Conservation (phyloP, 768 basidiomycete species). For the Candolleomyces eurysporus region DNA sequence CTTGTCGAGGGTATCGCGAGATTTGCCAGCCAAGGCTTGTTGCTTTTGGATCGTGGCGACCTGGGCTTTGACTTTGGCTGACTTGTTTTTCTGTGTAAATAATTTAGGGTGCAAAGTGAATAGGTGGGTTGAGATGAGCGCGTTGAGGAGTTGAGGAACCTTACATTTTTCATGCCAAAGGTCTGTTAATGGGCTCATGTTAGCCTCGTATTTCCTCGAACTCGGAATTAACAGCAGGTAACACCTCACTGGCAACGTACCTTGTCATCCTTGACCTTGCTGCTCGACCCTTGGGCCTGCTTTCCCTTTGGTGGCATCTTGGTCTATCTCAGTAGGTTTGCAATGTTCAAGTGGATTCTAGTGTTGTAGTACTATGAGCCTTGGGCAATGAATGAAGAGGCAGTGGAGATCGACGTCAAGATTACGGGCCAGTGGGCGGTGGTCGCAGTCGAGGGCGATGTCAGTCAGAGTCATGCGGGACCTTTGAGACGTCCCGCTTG, state of each 20-base stretch:
- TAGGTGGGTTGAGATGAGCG: no score
- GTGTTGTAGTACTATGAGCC: not conserved
- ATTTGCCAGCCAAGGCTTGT: constrained; percentile 73
- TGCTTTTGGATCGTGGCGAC: constrained; percentile 81
- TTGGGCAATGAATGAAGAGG: not conserved
- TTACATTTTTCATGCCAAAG: constrained; percentile 85
- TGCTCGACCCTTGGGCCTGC: constrained; percentile 52
- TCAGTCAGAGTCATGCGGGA: no score
- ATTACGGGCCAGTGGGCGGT: no score
- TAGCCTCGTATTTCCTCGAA: not conserved
- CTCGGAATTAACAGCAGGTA: constrained; percentile 15
- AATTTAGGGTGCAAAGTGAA: constrained; percentile 2
- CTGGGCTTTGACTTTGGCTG: constrained; percentile 86
- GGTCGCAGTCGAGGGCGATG: no score
- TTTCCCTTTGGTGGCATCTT: constrained; percentile 84
- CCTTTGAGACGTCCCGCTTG: no score
- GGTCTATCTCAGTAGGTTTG: not conserved
- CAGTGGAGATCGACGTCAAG: not conserved
- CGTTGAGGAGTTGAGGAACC: no score
- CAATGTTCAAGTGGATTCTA: not conserved
- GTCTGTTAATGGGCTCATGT: constrained; percentile 46
- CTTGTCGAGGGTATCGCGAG: constrained; percentile 73
- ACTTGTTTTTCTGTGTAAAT: constrained; percentile 81
- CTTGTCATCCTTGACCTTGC: constrained; percentile 82
- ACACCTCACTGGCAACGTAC: constrained; percentile 32